Conservation (phyloP, 306 rosid genomes). For the Pyrus betulifolia region DNA sequence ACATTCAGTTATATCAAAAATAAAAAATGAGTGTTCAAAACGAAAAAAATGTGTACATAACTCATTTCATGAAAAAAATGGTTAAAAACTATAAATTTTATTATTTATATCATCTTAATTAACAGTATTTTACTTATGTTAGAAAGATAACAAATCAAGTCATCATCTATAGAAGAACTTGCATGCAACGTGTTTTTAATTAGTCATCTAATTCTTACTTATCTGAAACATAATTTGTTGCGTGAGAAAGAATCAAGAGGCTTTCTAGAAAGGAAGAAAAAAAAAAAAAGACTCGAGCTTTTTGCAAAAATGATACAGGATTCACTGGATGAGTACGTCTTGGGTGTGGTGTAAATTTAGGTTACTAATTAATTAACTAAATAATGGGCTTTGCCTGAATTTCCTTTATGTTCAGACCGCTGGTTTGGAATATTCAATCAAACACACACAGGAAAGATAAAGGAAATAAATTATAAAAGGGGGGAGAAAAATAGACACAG, state of each 20-base stretch:
- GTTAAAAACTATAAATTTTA: background rate
- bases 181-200: too few relatives aligned
- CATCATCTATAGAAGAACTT: too few relatives aligned
- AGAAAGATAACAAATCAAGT: too few relatives aligned
- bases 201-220: background rate
- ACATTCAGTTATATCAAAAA: too few relatives aligned
- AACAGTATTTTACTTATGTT: background rate
- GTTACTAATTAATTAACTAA: background rate
- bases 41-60: too few relatives aligned
- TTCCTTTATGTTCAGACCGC: background rate
- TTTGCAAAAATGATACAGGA: background rate
- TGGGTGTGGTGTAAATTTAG: background rate
- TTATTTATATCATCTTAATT: too few relatives aligned
- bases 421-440: background rate
- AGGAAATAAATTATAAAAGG: background rate
- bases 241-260: background rate
- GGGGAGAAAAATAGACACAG: background rate
- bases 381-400: background rate
- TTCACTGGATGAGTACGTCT: background rate
- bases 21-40: too few relatives aligned
- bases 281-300: background rate
- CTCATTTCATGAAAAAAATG: too few relatives aligned
- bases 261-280: too few relatives aligned
- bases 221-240: background rate
- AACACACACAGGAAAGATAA: background rate